A percentile compares a stretch with the other conserved stretches of the same genome.
phyloP scores from a whole-genome alignment of 306 rosid genomes.

The Cucumis melo region DNA sequence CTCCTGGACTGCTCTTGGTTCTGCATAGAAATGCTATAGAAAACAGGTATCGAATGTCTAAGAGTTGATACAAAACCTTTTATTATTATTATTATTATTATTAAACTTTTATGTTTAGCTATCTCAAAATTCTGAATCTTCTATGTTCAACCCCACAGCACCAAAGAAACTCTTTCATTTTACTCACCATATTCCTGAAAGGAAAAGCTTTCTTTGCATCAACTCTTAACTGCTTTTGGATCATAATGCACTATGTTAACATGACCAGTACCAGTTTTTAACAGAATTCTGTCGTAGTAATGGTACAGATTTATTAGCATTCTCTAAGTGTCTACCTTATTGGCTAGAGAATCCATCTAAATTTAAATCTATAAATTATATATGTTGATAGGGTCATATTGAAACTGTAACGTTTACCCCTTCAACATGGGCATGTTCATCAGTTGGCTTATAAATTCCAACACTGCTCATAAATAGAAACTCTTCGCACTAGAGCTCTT shows the following conservation, averaged over 20 bases:
- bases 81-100: no score
- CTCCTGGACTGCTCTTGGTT: slow-evolving; percentile 82
- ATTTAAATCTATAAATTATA: not conserved
- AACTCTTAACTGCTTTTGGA: slow-evolving; percentile 62
- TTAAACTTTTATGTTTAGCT: no score
- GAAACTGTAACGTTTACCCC: slow-evolving; percentile 38
- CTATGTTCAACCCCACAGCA: not conserved
- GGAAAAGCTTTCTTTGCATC: slow-evolving; percentile 96
- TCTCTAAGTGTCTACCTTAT: not conserved
- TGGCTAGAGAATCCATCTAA: not conserved
- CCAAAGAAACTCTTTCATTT: not conserved
- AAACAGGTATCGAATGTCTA: not conserved
- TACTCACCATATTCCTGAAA: slow-evolving; percentile 53
- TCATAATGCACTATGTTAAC: slow-evolving; percentile 71
- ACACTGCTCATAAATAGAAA: slow-evolving; percentile 89
- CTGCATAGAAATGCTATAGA: slow-evolving; percentile 88
- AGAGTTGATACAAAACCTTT: not conserved
- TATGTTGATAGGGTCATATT: not conserved
- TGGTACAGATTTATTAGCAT: not conserved
- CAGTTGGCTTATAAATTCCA: slow-evolving; percentile 79
- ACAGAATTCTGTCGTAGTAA: slow-evolving; percentile 48
- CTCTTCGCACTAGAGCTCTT: slow-evolving; percentile 73
- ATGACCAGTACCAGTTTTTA: slow-evolving; percentile 72
- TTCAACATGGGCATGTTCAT: slow-evolving; percentile 93
- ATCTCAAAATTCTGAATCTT: not conserved